Evolutionary conservation across 2,329 filamentous ascomycete species (phyloP).

Genomic region (Aspergillus clavatus): DNA sequence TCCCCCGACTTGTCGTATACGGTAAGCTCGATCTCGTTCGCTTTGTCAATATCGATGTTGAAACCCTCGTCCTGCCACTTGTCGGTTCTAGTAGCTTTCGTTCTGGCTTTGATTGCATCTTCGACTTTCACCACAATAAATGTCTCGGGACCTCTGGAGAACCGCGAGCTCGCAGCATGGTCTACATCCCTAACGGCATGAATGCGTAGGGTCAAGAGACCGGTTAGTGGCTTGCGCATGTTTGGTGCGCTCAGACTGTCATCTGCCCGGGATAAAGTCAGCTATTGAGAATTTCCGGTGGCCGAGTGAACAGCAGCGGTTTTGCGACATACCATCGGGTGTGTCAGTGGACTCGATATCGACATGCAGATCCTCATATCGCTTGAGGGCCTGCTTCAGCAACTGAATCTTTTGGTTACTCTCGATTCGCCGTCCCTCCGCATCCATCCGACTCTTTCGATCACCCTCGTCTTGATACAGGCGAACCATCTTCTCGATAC

Average conservation of each 20-base stretch:
- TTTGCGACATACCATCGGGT: constrained; percentile 64
- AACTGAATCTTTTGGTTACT: constrained; percentile 98
- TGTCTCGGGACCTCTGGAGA: constrained; percentile 87
- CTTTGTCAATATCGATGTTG: constrained; percentile 92
- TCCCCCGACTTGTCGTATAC: constrained; percentile 95
- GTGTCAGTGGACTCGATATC: constrained; percentile 77
- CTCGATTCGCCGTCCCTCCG: constrained; percentile 81
- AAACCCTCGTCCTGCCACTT: constrained; percentile 89
- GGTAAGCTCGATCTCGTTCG: constrained; percentile 95
- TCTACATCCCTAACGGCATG: constrained; percentile 91
- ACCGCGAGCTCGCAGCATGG: constrained; percentile 76
- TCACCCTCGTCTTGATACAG: constrained; percentile 97
- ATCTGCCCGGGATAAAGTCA: constrained; percentile 54
- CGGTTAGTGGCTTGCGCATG: constrained; percentile 90
- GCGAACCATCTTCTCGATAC: constrained; percentile 98
- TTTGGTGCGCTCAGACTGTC: constrained; percentile 96
- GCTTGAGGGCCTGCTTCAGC: constrained; percentile 88
- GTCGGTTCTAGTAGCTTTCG: constrained; percentile 77
- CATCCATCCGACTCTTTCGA: constrained; percentile 89
- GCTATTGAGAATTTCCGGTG: constrained; percentile 8
- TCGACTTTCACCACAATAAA: constrained; percentile 97
- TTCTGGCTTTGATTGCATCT: constrained; percentile 84
- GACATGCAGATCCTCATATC: constrained; percentile 96
- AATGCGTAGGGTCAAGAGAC: constrained; percentile 80
- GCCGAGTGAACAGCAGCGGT: constrained; percentile 4